Percentiles rank a stretch among this genome's conserved stretches.
phyloP scores from a whole-genome alignment of 495 filamentous ascomycete species.

The Penicillium cinerascens region DNA sequence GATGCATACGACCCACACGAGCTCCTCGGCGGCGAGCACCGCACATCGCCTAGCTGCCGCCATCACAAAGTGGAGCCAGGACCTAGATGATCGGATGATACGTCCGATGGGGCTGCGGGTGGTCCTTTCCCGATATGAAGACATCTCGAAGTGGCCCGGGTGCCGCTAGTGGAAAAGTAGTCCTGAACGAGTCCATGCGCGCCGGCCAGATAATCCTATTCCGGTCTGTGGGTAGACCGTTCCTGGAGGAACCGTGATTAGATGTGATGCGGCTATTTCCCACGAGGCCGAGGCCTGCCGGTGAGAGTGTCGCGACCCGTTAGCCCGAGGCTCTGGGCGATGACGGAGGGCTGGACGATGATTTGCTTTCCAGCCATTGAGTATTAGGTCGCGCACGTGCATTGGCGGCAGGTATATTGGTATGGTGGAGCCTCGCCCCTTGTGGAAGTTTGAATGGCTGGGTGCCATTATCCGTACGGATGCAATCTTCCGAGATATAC shows the following conservation, averaged over 20 bases:
- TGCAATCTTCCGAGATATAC: background rate
- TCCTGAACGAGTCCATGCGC: too few relatives aligned
- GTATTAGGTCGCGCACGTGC: background rate
- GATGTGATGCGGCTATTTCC: background rate
- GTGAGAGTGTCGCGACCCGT: background rate
- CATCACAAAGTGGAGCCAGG: background rate
- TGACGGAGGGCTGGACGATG: too few relatives aligned
- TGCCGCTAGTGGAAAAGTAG: too few relatives aligned
- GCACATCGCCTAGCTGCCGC: too few relatives aligned
- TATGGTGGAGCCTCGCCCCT: background rate
- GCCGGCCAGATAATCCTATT: background rate
- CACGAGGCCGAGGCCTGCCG: too few relatives aligned
- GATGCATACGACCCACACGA: background rate
- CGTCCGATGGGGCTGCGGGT: too few relatives aligned
- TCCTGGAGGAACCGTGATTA: background rate
- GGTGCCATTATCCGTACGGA: too few relatives aligned
- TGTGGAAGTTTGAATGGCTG: background rate
- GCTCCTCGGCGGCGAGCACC: background rate
- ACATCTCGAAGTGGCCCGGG: background rate
- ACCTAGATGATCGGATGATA: background rate
- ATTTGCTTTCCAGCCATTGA: too few relatives aligned
- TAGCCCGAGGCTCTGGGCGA: background rate
- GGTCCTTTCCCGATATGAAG: background rate
- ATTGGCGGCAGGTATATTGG: background rate
- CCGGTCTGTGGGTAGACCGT: too few relatives aligned